Percentiles rank a stretch among this genome's conserved stretches.
Evolutionary conservation across 345 rosid species (phyloP).

Genomic region (Corymbia maculata): DNA sequence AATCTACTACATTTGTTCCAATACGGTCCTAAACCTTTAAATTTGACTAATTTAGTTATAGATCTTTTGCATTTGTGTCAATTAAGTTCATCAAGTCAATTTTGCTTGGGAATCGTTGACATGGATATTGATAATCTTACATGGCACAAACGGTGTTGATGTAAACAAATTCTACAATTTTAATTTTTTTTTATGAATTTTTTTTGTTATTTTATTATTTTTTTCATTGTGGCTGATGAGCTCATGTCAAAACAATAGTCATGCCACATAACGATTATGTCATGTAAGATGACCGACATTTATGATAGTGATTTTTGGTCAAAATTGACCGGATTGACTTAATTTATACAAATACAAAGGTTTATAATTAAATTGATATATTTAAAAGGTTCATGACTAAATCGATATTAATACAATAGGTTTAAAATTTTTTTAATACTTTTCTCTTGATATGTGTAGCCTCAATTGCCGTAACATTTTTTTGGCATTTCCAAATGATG

Average conservation of each 20-base stretch:
- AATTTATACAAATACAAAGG: no score
- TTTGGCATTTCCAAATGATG: fast-evolving
- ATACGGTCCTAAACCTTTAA: no score
- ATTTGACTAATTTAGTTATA: not conserved
- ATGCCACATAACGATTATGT: not conserved
- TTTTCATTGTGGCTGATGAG: fast-evolving
- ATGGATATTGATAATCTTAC: fast-evolving
- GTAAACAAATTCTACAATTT: no score
- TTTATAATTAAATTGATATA: no score
- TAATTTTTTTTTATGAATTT: no score
- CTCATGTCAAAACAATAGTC: not conserved
- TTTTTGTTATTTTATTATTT: no score
- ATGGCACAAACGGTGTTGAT: fast-evolving
- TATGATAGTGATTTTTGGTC: fast-evolving
- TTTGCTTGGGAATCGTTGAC: fast-evolving
- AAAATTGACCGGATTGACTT: fast-evolving
- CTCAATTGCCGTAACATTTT: not conserved
- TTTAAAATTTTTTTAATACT: no score
- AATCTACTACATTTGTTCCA: fast-evolving
- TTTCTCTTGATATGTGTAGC: no score
- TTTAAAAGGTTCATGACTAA: no score
- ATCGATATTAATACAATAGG: fast-evolving
- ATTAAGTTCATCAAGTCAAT: fast-evolving
- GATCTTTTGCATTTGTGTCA: not conserved
- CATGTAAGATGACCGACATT: fast-evolving